Conservation (phyloP, 176 grass and related monocot species). For the Eragrostis nindensis region DNA sequence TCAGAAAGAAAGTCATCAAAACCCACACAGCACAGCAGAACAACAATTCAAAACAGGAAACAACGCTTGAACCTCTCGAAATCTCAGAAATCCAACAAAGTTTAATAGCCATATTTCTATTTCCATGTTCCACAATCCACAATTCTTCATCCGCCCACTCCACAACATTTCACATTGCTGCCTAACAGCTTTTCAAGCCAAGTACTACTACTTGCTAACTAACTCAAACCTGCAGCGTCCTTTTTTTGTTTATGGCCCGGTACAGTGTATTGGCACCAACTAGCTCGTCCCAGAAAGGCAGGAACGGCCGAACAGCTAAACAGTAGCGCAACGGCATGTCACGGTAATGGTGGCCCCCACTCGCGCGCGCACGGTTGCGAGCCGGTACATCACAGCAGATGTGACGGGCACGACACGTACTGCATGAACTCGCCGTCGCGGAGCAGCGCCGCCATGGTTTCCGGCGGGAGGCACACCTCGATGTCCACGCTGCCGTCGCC, state of each 20-base stretch:
- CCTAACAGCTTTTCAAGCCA: conserved; percentile 29
- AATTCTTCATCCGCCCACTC: not conserved
- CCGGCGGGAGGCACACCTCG: conserved; percentile 90
- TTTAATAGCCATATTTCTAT: conserved; percentile 21
- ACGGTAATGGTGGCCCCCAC: conserved; percentile 9
- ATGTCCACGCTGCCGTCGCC: conserved; percentile 83
- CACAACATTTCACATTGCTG: not conserved
- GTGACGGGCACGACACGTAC: conserved; percentile 68
- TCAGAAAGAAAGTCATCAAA: not conserved
- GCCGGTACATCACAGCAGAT: conserved; percentile 34
- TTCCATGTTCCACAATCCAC: not conserved
- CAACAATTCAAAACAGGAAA: not conserved
- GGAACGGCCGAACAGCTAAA: conserved; percentile 21
- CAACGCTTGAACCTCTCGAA: not conserved
- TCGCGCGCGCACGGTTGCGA: not conserved
- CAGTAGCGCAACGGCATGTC: conserved; percentile 12
- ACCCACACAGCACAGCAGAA: not conserved
- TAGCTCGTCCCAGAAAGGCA: conserved; percentile 13
- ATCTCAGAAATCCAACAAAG: not conserved
- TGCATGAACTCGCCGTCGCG: conserved; percentile 88
- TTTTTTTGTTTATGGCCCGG: no score
- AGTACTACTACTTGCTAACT: not conserved
- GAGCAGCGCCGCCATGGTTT: conserved; percentile 91
- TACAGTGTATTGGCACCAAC: conserved; percentile 25
- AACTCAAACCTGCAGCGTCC: no score